A percentile compares a stretch with the other conserved stretches of the same genome.
These are phyloP conservation scores for Agapanthus africanus DNA, from an alignment of 106 monocot genomes.

Conservation along the genomic window DNA sequence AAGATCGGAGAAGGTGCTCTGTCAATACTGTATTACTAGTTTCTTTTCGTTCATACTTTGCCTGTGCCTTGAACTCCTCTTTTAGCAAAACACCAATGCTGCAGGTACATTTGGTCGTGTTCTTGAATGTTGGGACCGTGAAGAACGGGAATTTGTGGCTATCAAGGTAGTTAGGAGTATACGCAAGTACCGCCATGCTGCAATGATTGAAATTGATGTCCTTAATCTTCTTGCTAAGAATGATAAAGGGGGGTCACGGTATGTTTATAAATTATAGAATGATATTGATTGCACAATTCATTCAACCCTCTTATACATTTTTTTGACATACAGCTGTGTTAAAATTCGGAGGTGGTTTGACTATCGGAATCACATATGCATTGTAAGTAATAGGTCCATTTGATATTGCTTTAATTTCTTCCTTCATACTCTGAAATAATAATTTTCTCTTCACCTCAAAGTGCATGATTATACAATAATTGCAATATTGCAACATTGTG, in stretches of 20 bases:
- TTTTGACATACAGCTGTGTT: conserved; percentile 60
- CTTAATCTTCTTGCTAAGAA: conserved; percentile 68
- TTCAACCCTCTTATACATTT: background rate
- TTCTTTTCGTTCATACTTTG: background rate
- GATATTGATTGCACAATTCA: background rate
- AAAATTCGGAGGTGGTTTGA: conserved; percentile 95
- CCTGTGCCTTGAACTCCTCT: background rate
- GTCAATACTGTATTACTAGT: background rate
- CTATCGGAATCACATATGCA: conserved; percentile 91
- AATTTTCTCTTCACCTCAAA: no score
- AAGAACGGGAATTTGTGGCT: conserved; percentile 74
- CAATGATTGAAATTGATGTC: conserved; percentile 95
- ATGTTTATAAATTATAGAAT: no score
- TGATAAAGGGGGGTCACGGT: conserved; percentile 67
- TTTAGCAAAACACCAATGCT: conserved; percentile 23
- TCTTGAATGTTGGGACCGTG: conserved; percentile 98
- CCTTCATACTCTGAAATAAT: no score
- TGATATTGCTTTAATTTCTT: background rate
- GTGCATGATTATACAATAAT: background rate
- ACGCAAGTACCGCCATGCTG: conserved; percentile 80
- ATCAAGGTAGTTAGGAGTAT: conserved; percentile 86
- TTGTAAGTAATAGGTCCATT: conserved; percentile 49
- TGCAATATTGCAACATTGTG: background rate
- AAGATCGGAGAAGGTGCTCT: conserved; percentile 91
- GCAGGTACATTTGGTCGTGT: conserved; percentile 97